phyloP scores from a whole-genome alignment of 2,329 filamentous ascomycete genomes.

The Verticillium longisporum region DNA sequence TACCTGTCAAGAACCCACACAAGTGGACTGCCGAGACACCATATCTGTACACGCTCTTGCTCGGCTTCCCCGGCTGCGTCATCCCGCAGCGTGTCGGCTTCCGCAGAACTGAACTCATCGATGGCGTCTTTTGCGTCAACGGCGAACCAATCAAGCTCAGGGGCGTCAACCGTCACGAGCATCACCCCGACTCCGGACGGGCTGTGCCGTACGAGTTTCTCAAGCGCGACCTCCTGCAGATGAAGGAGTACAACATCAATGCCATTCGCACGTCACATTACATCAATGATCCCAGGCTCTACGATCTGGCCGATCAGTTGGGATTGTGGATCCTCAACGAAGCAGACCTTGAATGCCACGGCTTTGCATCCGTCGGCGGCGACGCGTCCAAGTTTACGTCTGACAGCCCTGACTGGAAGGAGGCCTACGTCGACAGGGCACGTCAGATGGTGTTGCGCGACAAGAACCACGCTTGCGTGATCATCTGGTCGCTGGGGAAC shows the following conservation, averaged over 20 bases:
- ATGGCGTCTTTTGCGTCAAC: constrained; percentile 58
- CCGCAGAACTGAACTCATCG: constrained; percentile 51
- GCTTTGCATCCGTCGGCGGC: constrained; percentile 34
- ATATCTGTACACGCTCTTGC: constrained; percentile 47
- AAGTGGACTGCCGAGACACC: constrained; percentile 68
- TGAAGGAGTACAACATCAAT: constrained; percentile 67
- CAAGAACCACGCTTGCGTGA: constrained; percentile 55
- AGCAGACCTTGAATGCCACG: constrained; percentile 48
- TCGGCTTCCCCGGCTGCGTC: constrained; percentile 27
- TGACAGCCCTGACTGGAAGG: constrained; percentile 53
- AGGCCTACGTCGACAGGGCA: constrained; percentile 62
- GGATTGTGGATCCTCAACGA: constrained; percentile 59
- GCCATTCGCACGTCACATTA: constrained; percentile 64
- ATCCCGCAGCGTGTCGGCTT: constrained; percentile 56
- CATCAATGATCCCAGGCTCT: constrained; percentile 52
- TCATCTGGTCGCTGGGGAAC: constrained; percentile 68
- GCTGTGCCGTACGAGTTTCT: constrained; percentile 57
- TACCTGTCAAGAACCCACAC: constrained; percentile 40
- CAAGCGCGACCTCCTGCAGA: constrained; percentile 52
- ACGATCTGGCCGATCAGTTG: constrained; percentile 55
- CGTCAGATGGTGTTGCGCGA: constrained; percentile 55
- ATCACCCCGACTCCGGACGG: constrained; percentile 56
- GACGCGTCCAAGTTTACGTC: constrained; percentile 46
- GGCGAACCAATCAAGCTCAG: constrained; percentile 57
- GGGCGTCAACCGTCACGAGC: constrained; percentile 66